A percentile compares a stretch with the other conserved stretches of the same genome.
Evolutionary conservation across 768 basidiomycete species (phyloP).

Genomic region (Naganishia randhawae): DNA sequence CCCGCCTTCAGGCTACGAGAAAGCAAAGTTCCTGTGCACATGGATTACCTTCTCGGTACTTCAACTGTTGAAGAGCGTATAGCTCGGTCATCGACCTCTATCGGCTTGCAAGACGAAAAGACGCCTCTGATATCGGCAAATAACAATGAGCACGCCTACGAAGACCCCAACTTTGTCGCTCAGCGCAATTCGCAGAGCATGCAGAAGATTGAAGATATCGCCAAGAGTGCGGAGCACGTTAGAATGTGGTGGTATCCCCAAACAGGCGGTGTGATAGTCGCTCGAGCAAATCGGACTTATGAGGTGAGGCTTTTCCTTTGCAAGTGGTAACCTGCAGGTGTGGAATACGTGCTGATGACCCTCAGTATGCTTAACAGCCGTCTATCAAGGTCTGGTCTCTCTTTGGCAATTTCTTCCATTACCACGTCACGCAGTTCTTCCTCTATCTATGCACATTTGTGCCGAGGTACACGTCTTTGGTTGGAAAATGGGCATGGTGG

Average conservation of each 20-base stretch:
- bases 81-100: background rate
- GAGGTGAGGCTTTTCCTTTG: slow-evolving; percentile 60
- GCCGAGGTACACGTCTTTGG: slow-evolving; percentile 61
- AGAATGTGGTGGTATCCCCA: slow-evolving; percentile 94
- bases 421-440: slow-evolving; percentile 76
- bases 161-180: background rate
- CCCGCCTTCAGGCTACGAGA: slow-evolving; percentile 77
- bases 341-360: background rate
- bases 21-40: slow-evolving; percentile 60
- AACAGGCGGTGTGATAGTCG: slow-evolving; percentile 66
- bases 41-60: slow-evolving; percentile 54
- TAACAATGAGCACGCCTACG: background rate
- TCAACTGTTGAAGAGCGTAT: slow-evolving; percentile 53
- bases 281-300: slow-evolving; percentile 67
- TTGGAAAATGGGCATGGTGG: slow-evolving; percentile 58
- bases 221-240: slow-evolving; percentile 72
- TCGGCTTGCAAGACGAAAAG: background rate
- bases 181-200: slow-evolving; percentile 10
- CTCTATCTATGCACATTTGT: slow-evolving; percentile 72
- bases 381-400: slow-evolving; percentile 15
- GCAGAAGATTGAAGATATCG: slow-evolving; percentile 46
- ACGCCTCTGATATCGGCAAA: background rate
- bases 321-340: background rate
- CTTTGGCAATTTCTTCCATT: slow-evolving; percentile 59
- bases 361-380: slow-evolving; percentile 44